These are phyloP conservation scores for Hanseniaspora mollemarum DNA, from an alignment of 805 yeast species.

Conservation along the genomic window DNA sequence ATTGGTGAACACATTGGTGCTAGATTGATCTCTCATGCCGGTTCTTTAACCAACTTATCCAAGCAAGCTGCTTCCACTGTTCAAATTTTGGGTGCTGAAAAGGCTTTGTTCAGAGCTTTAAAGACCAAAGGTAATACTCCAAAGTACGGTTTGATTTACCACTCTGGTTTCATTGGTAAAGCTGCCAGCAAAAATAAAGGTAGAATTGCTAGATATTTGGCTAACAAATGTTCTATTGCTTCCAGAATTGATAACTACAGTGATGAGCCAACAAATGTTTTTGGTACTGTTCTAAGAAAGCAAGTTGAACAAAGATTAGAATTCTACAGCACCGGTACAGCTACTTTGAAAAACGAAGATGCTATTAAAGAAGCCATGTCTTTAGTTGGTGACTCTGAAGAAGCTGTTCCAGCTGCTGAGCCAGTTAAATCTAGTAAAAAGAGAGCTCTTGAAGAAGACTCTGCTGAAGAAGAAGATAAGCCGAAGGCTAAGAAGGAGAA, in stretches of 20 bases:
- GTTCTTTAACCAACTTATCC: slow-evolving; percentile 89
- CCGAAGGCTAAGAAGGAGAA: slow-evolving; percentile 27
- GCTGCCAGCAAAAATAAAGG: slow-evolving; percentile 97
- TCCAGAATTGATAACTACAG: slow-evolving; percentile 96
- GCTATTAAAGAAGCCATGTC: slow-evolving; percentile 88
- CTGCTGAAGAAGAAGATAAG: slow-evolving; percentile 25
- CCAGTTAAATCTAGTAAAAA: slow-evolving; percentile 2
- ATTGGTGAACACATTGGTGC: slow-evolving; percentile 99
- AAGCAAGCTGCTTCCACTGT: slow-evolving; percentile 99
- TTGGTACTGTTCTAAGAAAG: slow-evolving; percentile 82
- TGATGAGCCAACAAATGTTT: slow-evolving; percentile 81
- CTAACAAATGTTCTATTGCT: slow-evolving; percentile 98
- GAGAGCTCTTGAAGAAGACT: slow-evolving; percentile 22
- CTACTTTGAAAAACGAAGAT: slow-evolving; percentile 91
- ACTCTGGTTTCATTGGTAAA: slow-evolving; percentile 85
- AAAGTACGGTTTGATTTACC: slow-evolving; percentile 89
- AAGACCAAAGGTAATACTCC: slow-evolving; percentile 96
- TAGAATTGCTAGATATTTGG: slow-evolving; percentile 94
- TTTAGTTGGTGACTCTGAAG: slow-evolving; percentile 37
- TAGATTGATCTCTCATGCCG: slow-evolving; percentile 94
- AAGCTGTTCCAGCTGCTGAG: slow-evolving; percentile 31
- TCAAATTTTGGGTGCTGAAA: slow-evolving; percentile 94
- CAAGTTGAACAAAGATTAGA: slow-evolving; percentile 97
- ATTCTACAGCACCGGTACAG: slow-evolving; percentile 90
- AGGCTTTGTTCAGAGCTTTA: slow-evolving; percentile 90